These are phyloP conservation scores for Phellinidium pouzarii DNA, from an alignment of 1,284 basidiomycete species.

Conservation along the genomic window DNA sequence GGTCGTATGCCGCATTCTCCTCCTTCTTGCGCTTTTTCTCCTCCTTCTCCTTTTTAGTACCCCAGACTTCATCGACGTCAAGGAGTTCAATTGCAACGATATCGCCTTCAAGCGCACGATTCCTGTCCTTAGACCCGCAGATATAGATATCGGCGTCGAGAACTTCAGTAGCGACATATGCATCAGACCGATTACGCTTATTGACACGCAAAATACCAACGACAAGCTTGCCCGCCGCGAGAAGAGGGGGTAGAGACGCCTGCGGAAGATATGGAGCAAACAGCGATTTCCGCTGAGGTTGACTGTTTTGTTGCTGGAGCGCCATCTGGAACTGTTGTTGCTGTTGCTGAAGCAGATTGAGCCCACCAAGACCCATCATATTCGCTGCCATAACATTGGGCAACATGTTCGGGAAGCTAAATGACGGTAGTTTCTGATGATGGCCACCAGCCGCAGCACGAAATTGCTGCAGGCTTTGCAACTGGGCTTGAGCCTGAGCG, in stretches of 20 bases:
- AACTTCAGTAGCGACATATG: slow-evolving; percentile 98
- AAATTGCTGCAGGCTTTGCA: slow-evolving; percentile 95
- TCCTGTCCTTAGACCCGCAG: slow-evolving; percentile 97
- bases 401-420: slow-evolving; percentile 95
- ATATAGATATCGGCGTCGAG: slow-evolving; percentile 99
- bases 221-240: slow-evolving; percentile 97
- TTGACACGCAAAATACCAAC: slow-evolving; percentile 97
- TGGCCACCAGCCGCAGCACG: slow-evolving; percentile 91
- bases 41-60: slow-evolving; percentile 99
- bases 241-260: slow-evolving; percentile 91
- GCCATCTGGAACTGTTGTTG: slow-evolving; percentile 77
- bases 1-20: slow-evolving; percentile 89
- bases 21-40: slow-evolving; percentile 99
- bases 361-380: slow-evolving; percentile 84
- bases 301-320: slow-evolving; percentile 81
- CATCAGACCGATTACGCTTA: slow-evolving; percentile 98
- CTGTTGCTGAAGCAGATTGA: slow-evolving; percentile 78
- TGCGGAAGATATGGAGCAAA: slow-evolving; percentile 99
- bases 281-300: slow-evolving; percentile 94
- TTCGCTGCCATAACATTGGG: slow-evolving; percentile 94
- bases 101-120: slow-evolving; percentile 96
- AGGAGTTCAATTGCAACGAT: slow-evolving; percentile 98
- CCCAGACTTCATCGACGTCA: slow-evolving; percentile 98
- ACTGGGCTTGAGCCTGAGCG: slow-evolving; percentile 92
- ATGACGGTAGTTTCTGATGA: slow-evolving; percentile 95